Percentiles rank a stretch among this genome's conserved stretches.
Conservation (phyloP, 352 stramenopile genomes). For the Blastocystis sp. region DNA sequence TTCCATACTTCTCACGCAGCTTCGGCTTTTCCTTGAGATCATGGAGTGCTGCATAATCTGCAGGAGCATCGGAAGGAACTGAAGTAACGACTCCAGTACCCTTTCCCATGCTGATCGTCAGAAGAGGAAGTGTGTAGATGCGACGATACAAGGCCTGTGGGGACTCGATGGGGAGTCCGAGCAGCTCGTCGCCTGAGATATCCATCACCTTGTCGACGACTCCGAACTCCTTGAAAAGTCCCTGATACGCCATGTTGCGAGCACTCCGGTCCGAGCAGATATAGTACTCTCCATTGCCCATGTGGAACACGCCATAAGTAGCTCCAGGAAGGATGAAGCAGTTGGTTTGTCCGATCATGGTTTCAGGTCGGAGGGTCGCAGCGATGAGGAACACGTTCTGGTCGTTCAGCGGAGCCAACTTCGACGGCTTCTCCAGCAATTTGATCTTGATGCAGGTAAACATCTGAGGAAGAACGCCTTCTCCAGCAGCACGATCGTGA, state of each 20-base stretch:
- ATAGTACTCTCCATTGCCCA: constrained; percentile 87
- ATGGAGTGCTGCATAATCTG: constrained; percentile 96
- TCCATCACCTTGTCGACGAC: constrained; percentile 72
- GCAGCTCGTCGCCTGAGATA: constrained; percentile 89
- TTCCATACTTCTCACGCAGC: constrained; percentile 93
- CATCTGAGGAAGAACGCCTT: constrained; percentile 96
- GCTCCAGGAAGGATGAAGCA: constrained; percentile 97
- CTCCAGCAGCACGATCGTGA: constrained; percentile 93
- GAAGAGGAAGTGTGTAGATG: constrained; percentile 96
- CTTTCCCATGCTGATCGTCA: constrained; percentile 99
- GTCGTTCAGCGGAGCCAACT: constrained; percentile 71
- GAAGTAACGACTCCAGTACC: constrained; percentile 97
- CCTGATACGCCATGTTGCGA: constrained; percentile 68
- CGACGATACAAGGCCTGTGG: constrained; percentile 93
- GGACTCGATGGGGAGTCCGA: constrained; percentile 87
- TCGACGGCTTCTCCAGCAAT: constrained; percentile 74
- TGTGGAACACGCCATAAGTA: constrained; percentile 94
- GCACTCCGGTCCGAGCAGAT: constrained; percentile 65
- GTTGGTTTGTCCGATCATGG: constrained; percentile 99
- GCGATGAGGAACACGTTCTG: constrained; percentile 87
- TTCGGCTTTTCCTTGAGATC: constrained; percentile 96
- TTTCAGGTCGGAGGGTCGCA: constrained; percentile 95
- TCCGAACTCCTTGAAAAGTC: constrained; percentile 69
- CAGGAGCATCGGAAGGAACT: constrained; percentile 94
- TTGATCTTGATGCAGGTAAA: constrained; percentile 98